phyloP scores from a whole-genome alignment of 2,329 filamentous ascomycete genomes.

The Penicillium sp. region DNA sequence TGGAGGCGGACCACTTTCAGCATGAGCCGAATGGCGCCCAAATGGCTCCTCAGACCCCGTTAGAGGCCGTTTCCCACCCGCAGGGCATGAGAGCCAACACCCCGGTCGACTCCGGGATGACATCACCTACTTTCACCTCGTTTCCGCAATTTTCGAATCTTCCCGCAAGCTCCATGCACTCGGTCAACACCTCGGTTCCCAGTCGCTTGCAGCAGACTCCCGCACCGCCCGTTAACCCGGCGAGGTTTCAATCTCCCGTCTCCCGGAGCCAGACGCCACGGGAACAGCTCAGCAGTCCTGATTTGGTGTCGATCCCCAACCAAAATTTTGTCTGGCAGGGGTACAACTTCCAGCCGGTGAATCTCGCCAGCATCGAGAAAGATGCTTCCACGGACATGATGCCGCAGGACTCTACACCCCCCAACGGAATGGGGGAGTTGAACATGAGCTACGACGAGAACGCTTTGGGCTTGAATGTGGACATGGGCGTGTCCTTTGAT shows the following conservation, averaged over 20 bases:
- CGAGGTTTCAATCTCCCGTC: slow-evolving; percentile 30
- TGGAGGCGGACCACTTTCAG: slow-evolving; percentile 40
- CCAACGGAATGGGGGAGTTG: slow-evolving; percentile 19
- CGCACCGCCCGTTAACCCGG: slow-evolving; percentile 18
- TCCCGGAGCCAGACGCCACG: slow-evolving; percentile 29
- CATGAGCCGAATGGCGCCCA: slow-evolving; percentile 20
- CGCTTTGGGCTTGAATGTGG: slow-evolving; percentile 28
- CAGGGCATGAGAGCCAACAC: slow-evolving; percentile 15
- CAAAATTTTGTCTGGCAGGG: slow-evolving; percentile 39
- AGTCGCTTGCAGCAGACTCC: slow-evolving; percentile 25
- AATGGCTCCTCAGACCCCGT: slow-evolving; percentile 17
- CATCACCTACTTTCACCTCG: slow-evolving; percentile 23
- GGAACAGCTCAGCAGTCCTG: slow-evolving; percentile 34
- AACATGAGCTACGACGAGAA: slow-evolving; percentile 25
- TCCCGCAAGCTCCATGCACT: slow-evolving; percentile 14
- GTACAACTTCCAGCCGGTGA: slow-evolving; percentile 30
- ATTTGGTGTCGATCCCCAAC: slow-evolving; percentile 38
- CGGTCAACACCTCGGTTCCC: slow-evolving; percentile 24
- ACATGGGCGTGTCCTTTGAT: slow-evolving; percentile 34
- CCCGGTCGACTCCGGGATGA: slow-evolving; percentile 14
- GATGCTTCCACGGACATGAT: slow-evolving; percentile 5
- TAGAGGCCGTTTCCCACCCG: slow-evolving; percentile 16
- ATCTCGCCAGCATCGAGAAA: slow-evolving; percentile 10
- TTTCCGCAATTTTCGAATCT: slow-evolving; percentile 25
- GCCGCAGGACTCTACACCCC: slow-evolving; percentile 18